Evolutionary conservation across 495 filamentous ascomycete species (phyloP), one percentile per base, ranked within the genome.

Genomic region (Clavariopsis aquatica): DNA sequence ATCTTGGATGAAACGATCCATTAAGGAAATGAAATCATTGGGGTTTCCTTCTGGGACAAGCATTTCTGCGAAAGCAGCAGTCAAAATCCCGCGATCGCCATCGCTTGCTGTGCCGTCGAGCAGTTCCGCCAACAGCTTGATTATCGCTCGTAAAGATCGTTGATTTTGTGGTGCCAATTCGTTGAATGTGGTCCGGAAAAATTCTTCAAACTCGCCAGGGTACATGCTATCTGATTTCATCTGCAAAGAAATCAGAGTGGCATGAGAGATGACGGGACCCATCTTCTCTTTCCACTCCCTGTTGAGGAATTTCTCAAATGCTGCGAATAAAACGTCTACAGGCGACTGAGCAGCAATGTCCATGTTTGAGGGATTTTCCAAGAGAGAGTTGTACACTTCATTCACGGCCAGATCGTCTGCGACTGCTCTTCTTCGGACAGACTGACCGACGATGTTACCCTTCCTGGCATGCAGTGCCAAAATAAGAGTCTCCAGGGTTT

Each of bases 51-150:
- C 86, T 38, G 86, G 82, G 4, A 92, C 87, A 12, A 98, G 79
- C 52, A 96, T 79, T 69, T 97, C 94, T 1, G 93, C 87, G 77
- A 98, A 97, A 15, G 91, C 91, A 27, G 89, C 87, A 1, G 91
- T 97, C 69, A 98, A 76, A 51, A 90, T 90, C 27, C 94, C 94
- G 34, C 93, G 85, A 72, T 97, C 93, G 51, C 91, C 90, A 70
- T 96, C 94, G 73, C 94, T 96, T 12, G 88, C 89, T 64, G 93
- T 96, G n/a, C 90, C 93, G 63, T 96, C 93, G 13, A 97, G 83
- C 17, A 98, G 63, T 69, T 96, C 92, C 1, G 90, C 87, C 24
- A 98, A 83, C 31, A 98, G 82, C 52, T 90, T 91, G 66, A 98
- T 85, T 34, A 95, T 85, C 12, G 86, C 86, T 31, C 87, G 87